Evolutionary conservation across 495 filamentous ascomycete species (phyloP).

Genomic region (Haplographium delicatum): DNA sequence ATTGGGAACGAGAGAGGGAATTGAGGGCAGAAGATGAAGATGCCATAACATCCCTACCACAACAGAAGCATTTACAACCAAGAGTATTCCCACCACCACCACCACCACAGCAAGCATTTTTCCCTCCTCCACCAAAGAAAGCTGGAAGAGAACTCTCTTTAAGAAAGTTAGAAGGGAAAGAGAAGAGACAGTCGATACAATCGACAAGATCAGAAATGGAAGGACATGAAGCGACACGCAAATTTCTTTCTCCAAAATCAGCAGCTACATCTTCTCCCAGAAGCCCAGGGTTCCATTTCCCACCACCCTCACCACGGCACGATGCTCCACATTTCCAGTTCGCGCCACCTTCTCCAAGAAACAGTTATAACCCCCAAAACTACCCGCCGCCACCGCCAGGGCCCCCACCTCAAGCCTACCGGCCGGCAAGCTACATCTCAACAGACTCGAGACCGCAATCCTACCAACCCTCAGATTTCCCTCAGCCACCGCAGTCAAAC

Average conservation of each 20-base stretch:
- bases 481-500: neutral
- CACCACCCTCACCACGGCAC: constrained; percentile 35
- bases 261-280: neutral
- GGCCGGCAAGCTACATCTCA: constrained; percentile 16
- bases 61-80: constrained; percentile 50
- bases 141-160: constrained; percentile 20
- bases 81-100: constrained; percentile 37
- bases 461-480: constrained; percentile 8
- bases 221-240: constrained; percentile 16
- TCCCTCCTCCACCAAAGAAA: constrained; percentile 40
- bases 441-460: constrained; percentile 5
- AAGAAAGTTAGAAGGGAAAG: constrained; percentile 18
- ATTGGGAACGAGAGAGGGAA: constrained; percentile 70
- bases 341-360: constrained; percentile 30
- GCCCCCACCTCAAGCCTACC: constrained; percentile 9
- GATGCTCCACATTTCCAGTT: constrained; percentile 47
- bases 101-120: constrained; percentile 18
- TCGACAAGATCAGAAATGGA: constrained; percentile 8
- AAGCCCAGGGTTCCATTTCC: constrained; percentile 49
- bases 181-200: constrained; percentile 24
- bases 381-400: constrained; percentile 22
- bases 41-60: constrained; percentile 73
- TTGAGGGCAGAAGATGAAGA: constrained; percentile 84
- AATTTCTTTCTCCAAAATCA: constrained; percentile 19
- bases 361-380: constrained; percentile 19